Conservation (phyloP, 164 flowering plant species). For the Nymphaea colorata region DNA sequence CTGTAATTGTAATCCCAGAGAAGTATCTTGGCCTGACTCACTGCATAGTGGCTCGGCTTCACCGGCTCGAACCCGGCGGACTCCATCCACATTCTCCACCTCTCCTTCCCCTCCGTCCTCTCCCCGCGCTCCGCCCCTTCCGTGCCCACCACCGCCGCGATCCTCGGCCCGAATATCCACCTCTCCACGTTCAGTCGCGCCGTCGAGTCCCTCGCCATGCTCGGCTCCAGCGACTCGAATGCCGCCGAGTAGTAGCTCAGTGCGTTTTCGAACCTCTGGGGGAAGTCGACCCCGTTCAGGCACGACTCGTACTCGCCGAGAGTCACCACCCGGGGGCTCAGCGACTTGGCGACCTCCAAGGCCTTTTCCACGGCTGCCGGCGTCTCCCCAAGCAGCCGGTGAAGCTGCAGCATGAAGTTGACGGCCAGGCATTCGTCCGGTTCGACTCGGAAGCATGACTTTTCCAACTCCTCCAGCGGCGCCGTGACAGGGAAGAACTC, state of each 20-base stretch:
- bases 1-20: constrained; percentile 83
- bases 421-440: constrained; percentile 60
- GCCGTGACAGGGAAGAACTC: constrained; percentile 64
- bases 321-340: constrained; percentile 61
- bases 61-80: constrained; percentile 54
- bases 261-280: constrained; percentile 48
- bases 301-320: constrained; percentile 78
- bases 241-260: constrained; percentile 54
- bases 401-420: constrained; percentile 84
- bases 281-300: constrained; percentile 46
- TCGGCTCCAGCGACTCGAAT: constrained; percentile 85
- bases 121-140: constrained; percentile 26
- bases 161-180: constrained; percentile 47
- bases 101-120: constrained; percentile 56
- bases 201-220: constrained; percentile 41
- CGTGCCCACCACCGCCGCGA: constrained; percentile 42
- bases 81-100: constrained; percentile 64
- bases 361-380: constrained; percentile 31
- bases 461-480: constrained; percentile 47
- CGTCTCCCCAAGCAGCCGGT: constrained; percentile 56
- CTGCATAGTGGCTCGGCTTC: constrained; percentile 59
- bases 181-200: constrained; percentile 58
- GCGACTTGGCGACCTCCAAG: constrained; percentile 48
- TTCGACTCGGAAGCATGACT: constrained; percentile 45
- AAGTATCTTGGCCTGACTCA: constrained; percentile 75